A percentile compares a stretch with the other conserved stretches of the same genome.
These are phyloP conservation scores for Globisporangium recalcitrans DNA, from an alignment of 352 stramenopile species.

Conservation along the genomic window DNA sequence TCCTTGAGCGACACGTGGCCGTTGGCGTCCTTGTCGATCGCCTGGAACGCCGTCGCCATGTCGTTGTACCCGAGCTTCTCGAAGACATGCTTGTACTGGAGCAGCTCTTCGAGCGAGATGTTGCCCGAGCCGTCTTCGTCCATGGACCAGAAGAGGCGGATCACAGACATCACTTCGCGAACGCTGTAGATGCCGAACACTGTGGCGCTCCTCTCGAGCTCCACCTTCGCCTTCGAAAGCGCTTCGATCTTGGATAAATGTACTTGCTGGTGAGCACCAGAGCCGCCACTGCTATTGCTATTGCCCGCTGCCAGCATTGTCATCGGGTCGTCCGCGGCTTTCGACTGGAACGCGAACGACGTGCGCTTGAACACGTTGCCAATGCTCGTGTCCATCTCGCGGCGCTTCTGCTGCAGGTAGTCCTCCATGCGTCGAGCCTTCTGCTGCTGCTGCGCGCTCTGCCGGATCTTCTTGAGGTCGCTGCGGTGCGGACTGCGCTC, in stretches of 20 bases:
- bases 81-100: conserved; percentile 54
- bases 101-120: conserved; percentile 49
- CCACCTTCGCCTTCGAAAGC: conserved; percentile 9
- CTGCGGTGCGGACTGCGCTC: conserved; percentile 23
- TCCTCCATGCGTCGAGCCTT: conserved; percentile 60
- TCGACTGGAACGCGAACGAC: conserved; percentile 37
- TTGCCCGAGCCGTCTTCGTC: conserved; percentile 57
- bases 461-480: conserved; percentile 28
- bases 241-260: background rate
- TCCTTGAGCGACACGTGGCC: conserved; percentile 53
- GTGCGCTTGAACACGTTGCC: conserved; percentile 67
- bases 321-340: conserved; percentile 11
- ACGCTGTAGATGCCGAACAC: conserved; percentile 66
- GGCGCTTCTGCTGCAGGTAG: conserved; percentile 67
- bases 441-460: conserved; percentile 32
- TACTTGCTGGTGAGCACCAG: background rate
- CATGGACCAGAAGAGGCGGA: conserved; percentile 70
- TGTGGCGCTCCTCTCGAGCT: conserved; percentile 29
- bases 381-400: conserved; percentile 62
- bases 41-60: conserved; percentile 57
- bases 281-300: background rate
- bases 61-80: conserved; percentile 64
- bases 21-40: conserved; percentile 63
- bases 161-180: conserved; percentile 68
- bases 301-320: background rate